Evolutionary conservation across 257 asterid species (phyloP).

Genomic region (Jaltomata sinuosa): DNA sequence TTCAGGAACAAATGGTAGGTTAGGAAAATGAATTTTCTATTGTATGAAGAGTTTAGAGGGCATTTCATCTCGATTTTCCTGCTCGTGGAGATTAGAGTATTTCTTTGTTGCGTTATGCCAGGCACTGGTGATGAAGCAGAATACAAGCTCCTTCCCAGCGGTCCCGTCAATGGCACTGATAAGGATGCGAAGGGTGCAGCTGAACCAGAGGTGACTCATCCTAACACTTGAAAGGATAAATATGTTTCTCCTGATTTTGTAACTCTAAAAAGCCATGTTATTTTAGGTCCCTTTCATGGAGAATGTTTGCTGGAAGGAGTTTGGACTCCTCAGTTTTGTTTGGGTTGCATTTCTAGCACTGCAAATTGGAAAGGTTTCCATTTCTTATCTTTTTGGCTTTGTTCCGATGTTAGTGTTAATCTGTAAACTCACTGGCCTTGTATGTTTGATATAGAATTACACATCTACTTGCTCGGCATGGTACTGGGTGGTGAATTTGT

Average conservation of each 20-base stretch:
- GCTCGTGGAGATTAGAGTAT: neutral
- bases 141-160: slow-evolving; percentile 71
- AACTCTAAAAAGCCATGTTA: neutral
- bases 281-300: slow-evolving; percentile 56
- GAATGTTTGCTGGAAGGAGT: slow-evolving; percentile 90
- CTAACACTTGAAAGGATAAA: neutral
- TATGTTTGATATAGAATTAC: slow-evolving; percentile 40
- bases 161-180: slow-evolving; percentile 33
- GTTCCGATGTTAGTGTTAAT: neutral
- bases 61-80: neutral
- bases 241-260: neutral
- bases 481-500: slow-evolving; percentile 87
- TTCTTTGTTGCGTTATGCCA: slow-evolving; percentile 5
- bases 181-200: slow-evolving; percentile 27
- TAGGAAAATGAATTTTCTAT: neutral
- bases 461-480: slow-evolving; percentile 52
- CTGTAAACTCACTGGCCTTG: slow-evolving; percentile 5
- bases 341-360: slow-evolving; percentile 78
- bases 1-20: neutral
- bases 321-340: slow-evolving; percentile 71
- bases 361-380: slow-evolving; percentile 64
- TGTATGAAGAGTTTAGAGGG: neutral
- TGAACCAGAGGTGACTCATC: slow-evolving; percentile 45
- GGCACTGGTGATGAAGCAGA: slow-evolving; percentile 59
- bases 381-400: neutral